phyloP scores from a whole-genome alignment of 176 grass and related monocot genomes.

The Lolium multiflorum region DNA sequence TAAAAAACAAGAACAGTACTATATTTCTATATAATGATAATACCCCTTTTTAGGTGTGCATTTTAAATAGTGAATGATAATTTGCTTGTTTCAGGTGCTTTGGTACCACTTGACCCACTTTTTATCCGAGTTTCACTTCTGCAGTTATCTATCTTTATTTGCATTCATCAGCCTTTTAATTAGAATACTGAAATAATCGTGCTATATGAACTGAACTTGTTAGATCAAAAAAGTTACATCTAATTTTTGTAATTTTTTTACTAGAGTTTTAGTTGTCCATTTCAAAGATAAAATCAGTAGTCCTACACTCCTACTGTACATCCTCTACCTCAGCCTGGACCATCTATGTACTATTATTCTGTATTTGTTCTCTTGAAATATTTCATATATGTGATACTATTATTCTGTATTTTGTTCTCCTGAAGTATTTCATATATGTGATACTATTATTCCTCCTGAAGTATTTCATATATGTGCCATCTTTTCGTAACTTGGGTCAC shows the following conservation, averaged over 20 bases:
- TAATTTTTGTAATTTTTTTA: not conserved
- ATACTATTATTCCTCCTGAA: not conserved
- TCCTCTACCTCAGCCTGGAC: not conserved
- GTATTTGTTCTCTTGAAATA: not conserved
- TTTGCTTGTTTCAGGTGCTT: constrained; percentile 10
- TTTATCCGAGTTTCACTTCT: not conserved
- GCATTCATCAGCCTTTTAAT: not conserved
- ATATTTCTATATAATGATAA: not conserved
- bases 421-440: too few relatives aligned
- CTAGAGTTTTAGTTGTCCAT: not conserved
- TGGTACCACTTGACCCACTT: not conserved
- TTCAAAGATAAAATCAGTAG: not conserved
- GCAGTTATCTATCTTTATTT: not conserved
- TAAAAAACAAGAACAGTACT: not conserved
- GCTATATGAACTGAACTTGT: not conserved
- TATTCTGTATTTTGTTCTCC: too few relatives aligned
- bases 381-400: not conserved
- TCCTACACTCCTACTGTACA: not conserved
- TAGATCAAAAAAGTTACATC: not conserved
- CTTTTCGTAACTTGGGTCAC: not conserved
- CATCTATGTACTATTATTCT: not conserved
- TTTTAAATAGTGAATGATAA: not conserved
- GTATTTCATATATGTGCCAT: not conserved
- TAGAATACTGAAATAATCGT: not conserved
- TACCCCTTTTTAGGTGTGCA: not conserved